Evolutionary conservation across 768 basidiomycete genomes (phyloP).

Genomic region (Strobilomyces echinocephalus): DNA sequence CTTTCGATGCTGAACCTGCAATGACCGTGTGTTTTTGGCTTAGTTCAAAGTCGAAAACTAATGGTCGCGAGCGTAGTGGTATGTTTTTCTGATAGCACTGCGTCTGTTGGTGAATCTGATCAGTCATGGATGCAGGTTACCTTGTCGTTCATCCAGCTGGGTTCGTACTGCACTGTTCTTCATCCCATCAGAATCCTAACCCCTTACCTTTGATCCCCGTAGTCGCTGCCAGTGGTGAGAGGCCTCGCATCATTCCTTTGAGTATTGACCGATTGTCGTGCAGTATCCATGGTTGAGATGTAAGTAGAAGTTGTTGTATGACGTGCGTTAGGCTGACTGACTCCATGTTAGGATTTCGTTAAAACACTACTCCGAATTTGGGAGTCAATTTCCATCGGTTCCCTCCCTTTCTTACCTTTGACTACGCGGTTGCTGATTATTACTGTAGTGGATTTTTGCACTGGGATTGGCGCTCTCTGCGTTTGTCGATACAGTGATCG

Average conservation of each 20-base stretch:
- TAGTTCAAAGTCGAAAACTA: constrained; percentile 14
- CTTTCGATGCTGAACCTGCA: neutral
- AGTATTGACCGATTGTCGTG: neutral
- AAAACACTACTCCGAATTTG: constrained; percentile 7
- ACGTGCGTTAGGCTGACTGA: neutral
- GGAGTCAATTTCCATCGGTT: constrained; percentile 10
- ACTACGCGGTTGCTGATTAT: neutral
- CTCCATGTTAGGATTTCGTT: constrained; percentile 10
- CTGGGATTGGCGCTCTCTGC: constrained; percentile 43
- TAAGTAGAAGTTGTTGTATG: neutral
- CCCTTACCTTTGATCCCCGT: neutral
- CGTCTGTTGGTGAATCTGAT: neutral
- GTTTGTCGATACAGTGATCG: constrained; percentile 43
- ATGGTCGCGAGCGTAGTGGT: constrained; percentile 18
- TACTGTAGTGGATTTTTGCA: constrained; percentile 42
- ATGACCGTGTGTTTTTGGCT: neutral
- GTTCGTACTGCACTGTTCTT: neutral
- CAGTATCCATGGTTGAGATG: constrained; percentile 23
- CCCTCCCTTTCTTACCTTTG: neutral
- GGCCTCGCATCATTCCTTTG: neutral
- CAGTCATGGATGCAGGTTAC: constrained; percentile 3
- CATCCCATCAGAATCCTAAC: too few relatives aligned
- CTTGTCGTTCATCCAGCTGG: constrained; percentile 16
- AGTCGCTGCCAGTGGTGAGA: constrained; percentile 22
- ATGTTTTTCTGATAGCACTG: neutral